Percentiles rank a stretch among this genome's conserved stretches.
Evolutionary conservation across 805 yeast genomes (phyloP).

Genomic region (Candida tammaniensis): DNA sequence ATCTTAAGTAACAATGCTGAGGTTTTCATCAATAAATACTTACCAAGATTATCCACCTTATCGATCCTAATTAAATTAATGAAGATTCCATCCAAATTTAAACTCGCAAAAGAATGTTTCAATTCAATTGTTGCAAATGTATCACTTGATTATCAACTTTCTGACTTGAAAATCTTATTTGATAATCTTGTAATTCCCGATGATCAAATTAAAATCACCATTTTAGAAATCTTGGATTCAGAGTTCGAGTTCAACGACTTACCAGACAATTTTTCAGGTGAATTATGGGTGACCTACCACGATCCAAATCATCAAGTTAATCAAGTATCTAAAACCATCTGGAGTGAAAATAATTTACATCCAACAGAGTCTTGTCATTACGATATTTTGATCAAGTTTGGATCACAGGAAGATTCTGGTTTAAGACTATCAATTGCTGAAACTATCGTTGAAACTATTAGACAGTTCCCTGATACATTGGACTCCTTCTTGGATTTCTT

Average conservation of each 20-base stretch:
- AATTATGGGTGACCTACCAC: conserved; percentile 74
- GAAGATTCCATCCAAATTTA: conserved; percentile 73
- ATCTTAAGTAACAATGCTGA: conserved; percentile 69
- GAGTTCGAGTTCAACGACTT: conserved; percentile 66
- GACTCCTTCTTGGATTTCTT: conserved; percentile 38
- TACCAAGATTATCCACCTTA: conserved; percentile 69
- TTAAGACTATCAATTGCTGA: conserved; percentile 71
- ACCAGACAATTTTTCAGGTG: conserved; percentile 49
- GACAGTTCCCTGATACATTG: conserved; percentile 23
- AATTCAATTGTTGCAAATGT: conserved; percentile 73
- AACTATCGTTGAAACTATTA: conserved; percentile 61
- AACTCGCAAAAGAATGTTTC: conserved; percentile 80
- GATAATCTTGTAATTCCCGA: conserved; percentile 57
- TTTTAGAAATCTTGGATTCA: conserved; percentile 80
- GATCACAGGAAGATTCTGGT: conserved; percentile 59
- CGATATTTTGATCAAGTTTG: conserved; percentile 41
- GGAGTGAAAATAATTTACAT: conserved; percentile 73
- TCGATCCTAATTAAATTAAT: conserved; percentile 62
- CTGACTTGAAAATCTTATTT: conserved; percentile 60
- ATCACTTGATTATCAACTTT: conserved; percentile 53
- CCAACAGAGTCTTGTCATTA: conserved; percentile 38
- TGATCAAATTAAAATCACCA: conserved; percentile 70
- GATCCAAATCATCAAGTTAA: conserved; percentile 65
- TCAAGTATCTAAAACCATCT: conserved; percentile 72
- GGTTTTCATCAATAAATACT: conserved; percentile 58